phyloP scores from a whole-genome alignment of 2,329 filamentous ascomycete species.

The Fusarium penzigii region DNA sequence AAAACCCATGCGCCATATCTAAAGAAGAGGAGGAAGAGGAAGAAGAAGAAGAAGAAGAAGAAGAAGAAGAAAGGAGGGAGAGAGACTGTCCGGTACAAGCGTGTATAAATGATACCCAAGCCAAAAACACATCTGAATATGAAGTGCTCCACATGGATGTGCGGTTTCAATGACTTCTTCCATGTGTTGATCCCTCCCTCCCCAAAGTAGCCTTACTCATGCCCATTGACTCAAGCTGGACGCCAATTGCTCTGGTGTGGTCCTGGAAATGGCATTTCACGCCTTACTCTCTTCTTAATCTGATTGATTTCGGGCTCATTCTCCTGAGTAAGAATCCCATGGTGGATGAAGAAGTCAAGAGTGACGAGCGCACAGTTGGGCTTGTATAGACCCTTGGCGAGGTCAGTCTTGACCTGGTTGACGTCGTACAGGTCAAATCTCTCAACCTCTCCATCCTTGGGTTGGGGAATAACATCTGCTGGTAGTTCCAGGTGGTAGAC shows the following conservation, averaged over 20 bases:
- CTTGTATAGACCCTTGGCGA: conserved; percentile 80
- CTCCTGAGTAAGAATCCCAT: conserved; percentile 75
- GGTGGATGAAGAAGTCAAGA: conserved; percentile 87
- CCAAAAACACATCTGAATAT: conserved; percentile 12
- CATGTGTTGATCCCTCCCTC: background rate
- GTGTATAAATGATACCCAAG: conserved; percentile 26
- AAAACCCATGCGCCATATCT: background rate
- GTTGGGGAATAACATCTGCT: conserved; percentile 66
- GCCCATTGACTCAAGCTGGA: conserved; percentile 9
- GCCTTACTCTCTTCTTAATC: conserved; percentile 74
- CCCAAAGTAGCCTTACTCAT: background rate
- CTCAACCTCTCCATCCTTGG: conserved; percentile 87
- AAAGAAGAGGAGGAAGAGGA: too few relatives aligned
- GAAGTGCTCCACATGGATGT: conserved; percentile 7
- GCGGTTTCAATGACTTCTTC: background rate
- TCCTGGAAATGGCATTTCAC: conserved; percentile 78
- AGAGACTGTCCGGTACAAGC: background rate
- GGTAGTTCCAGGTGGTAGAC: conserved; percentile 85
- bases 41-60: background rate
- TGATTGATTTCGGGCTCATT: conserved; percentile 79
- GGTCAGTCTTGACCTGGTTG: conserved; percentile 69
- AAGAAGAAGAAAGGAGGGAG: background rate
- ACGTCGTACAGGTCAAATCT: conserved; percentile 78
- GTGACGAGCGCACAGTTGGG: conserved; percentile 85
- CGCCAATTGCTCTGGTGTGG: conserved; percentile 50